Conservation (phyloP, 257 asterid genomes). For the Gentiana macrophylla region DNA sequence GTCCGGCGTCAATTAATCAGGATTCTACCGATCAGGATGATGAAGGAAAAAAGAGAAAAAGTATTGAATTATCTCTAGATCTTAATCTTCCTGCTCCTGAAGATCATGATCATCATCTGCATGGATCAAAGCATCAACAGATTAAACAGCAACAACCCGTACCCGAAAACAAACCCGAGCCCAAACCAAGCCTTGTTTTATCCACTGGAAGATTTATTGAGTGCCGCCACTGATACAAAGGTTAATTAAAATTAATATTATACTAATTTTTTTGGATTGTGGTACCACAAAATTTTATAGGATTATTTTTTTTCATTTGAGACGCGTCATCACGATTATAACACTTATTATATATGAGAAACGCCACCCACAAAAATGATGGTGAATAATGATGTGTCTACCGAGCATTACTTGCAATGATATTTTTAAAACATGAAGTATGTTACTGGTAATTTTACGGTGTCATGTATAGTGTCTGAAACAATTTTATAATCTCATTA, state of each 20-base stretch:
- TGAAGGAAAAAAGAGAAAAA: slow-evolving; percentile 13
- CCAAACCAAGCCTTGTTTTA: slow-evolving; percentile 20
- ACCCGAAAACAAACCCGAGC: slow-evolving; percentile 5
- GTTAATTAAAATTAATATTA: not conserved
- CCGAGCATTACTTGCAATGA: too few species aligned
- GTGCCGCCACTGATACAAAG: slow-evolving; percentile 21
- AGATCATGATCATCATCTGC: slow-evolving; percentile 40
- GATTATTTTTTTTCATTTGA: too few species aligned
- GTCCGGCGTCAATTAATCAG: slow-evolving; percentile 17
- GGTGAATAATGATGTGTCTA: too few species aligned
- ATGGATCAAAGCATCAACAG: slow-evolving; percentile 15
- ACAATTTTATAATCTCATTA: too few species aligned
- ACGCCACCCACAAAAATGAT: too few species aligned
- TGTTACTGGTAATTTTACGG: too few species aligned
- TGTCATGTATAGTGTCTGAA: too few species aligned
- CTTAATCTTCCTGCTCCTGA: slow-evolving; percentile 69
- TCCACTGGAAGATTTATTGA: slow-evolving; percentile 36
- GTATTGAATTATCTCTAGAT: slow-evolving; percentile 39
- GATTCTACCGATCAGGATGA: slow-evolving; percentile 18
- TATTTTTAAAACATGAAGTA: too few species aligned
- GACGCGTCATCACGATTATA: too few species aligned
- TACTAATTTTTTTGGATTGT: not conserved
- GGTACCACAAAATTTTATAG: too few species aligned
- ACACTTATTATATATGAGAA: too few species aligned
- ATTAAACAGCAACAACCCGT: slow-evolving; percentile 13